Conservation (phyloP, 2,329 filamentous ascomycete species). For the Aspergillus calidoustus region DNA sequence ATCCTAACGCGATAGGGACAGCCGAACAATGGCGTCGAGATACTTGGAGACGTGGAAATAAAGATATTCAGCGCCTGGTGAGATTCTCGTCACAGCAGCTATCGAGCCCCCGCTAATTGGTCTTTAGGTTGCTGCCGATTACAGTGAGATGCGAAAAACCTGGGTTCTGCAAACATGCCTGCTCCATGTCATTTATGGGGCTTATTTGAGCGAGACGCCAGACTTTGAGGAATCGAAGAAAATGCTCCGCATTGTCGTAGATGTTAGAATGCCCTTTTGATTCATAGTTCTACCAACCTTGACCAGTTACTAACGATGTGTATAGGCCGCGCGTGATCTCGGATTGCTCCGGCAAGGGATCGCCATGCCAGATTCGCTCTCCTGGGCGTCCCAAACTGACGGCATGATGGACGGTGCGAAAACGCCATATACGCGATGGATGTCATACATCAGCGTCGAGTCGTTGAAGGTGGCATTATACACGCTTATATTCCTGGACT, state of each 20-base stretch:
- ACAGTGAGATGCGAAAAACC: background rate
- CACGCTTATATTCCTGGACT: background rate
- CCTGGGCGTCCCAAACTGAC: background rate
- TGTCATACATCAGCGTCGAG: background rate
- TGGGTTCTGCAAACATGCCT: background rate
- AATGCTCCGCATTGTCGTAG: background rate
- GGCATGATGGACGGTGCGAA: constrained; percentile 19
- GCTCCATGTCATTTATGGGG: background rate
- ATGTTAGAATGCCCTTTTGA: background rate
- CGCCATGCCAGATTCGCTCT: background rate
- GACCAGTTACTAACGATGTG: background rate
- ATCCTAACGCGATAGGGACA: background rate
- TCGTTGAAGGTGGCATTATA: background rate
- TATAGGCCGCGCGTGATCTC: background rate
- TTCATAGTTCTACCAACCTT: background rate
- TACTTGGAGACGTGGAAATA: background rate
- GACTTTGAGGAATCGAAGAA: background rate
- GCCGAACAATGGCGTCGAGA: background rate
- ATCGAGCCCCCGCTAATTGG: no score
- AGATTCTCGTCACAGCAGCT: no score
- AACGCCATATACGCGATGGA: background rate
- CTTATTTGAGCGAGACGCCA: background rate
- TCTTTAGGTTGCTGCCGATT: background rate
- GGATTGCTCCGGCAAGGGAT: constrained; percentile 8
- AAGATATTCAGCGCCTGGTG: background rate